phyloP scores from a whole-genome alignment of 306 rosid genomes.

The Echinosophora koreensis region DNA sequence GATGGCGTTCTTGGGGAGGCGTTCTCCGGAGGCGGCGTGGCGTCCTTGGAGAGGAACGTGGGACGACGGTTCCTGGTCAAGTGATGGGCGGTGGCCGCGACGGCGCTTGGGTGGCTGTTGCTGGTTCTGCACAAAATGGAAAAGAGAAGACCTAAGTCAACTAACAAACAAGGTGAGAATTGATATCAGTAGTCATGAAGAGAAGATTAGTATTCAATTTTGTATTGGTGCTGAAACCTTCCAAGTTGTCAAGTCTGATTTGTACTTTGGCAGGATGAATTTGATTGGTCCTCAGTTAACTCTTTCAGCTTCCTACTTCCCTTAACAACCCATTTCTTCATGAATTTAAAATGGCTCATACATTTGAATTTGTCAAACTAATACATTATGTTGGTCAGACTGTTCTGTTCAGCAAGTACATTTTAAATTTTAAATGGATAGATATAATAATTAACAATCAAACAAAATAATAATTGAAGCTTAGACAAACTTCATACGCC shows the following conservation, averaged over 20 bases:
- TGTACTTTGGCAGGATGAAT: constrained; percentile 14
- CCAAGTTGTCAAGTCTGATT: background rate
- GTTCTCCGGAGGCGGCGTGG: too few species aligned
- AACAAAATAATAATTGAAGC: constrained; percentile 18
- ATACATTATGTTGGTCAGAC: constrained; percentile 1
- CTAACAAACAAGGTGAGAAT: background rate
- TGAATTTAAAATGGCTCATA: background rate
- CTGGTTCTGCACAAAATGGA: too few species aligned
- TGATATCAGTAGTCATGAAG: background rate
- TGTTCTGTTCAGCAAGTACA: background rate
- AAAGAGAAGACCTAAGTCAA: too few species aligned
- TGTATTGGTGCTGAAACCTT: background rate
- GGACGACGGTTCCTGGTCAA: too few species aligned
- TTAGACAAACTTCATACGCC: background rate
- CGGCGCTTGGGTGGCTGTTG: too few species aligned
- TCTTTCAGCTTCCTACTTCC: background rate
- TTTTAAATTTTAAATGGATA: background rate
- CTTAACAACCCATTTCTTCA: background rate
- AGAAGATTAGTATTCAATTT: background rate
- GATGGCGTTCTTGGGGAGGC: too few species aligned
- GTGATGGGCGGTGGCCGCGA: too few species aligned
- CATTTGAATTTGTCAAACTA: constrained; percentile 36
- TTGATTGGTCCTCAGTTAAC: background rate
- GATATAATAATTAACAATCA: background rate
- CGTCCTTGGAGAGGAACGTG: too few species aligned